Evolutionary conservation across 768 basidiomycete genomes (phyloP).

Genomic region (Pleurotus giganteus): DNA sequence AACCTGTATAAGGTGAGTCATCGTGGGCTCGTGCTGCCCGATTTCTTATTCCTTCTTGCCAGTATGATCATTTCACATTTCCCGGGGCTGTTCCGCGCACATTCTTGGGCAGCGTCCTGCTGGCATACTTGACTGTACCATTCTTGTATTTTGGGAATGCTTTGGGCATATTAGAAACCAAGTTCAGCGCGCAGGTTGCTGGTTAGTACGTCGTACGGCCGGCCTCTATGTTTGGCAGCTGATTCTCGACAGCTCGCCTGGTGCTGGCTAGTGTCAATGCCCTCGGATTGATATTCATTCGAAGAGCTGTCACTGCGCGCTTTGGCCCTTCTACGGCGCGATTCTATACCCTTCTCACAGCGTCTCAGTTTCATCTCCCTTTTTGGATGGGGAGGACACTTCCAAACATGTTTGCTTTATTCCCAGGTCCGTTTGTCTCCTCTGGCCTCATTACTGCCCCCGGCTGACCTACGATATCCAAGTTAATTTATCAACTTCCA

Average conservation of each 20-base stretch:
- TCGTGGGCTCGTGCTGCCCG: not conserved
- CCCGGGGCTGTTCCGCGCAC: constrained; percentile 89
- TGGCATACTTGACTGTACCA: constrained; percentile 59
- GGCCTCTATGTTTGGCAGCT: not conserved
- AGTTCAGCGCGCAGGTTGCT: constrained; percentile 69
- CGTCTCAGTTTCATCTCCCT: constrained; percentile 86
- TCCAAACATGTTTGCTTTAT: constrained; percentile 90
- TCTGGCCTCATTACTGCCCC: constrained; percentile 8
- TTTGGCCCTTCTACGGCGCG: constrained; percentile 60
- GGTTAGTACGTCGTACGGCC: constrained; percentile 39
- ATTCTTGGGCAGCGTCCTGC: constrained; percentile 73
- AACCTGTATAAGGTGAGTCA: constrained; percentile 5
- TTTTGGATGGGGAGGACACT: constrained; percentile 94
- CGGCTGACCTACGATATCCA: not conserved
- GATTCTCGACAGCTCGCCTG: constrained; percentile 57
- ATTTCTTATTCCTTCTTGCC: not conserved
- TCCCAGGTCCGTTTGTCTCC: constrained; percentile 56
- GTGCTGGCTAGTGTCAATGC: constrained; percentile 68
- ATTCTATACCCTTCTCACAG: constrained; percentile 66
- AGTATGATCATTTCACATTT: constrained; percentile 92
- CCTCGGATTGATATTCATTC: constrained; percentile 57
- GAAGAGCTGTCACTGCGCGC: constrained; percentile 56
- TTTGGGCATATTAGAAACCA: constrained; percentile 46
- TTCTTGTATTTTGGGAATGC: constrained; percentile 38
- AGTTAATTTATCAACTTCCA: constrained; percentile 60